Percentiles rank a stretch among this genome's conserved stretches.
Conservation (phyloP, 306 rosid genomes). For the Lathyrus tuberosus region DNA sequence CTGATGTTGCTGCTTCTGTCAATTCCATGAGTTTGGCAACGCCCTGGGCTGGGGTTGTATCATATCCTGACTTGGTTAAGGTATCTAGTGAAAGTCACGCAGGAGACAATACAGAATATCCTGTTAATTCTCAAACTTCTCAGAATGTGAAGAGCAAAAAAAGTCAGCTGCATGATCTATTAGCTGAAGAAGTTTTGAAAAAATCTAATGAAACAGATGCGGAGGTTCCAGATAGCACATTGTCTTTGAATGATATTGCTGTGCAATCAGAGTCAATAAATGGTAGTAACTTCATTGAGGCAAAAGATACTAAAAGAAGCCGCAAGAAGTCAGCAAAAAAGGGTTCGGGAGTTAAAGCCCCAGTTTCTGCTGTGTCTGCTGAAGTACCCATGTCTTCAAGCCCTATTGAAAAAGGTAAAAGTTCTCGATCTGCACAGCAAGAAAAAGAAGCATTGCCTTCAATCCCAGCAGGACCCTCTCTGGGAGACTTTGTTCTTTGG, state of each 20-base stretch:
- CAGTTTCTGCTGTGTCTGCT: slow-evolving; percentile 43
- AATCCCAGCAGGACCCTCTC: slow-evolving; percentile 88
- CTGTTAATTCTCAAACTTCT: slow-evolving; percentile 51
- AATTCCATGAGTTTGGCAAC: slow-evolving; percentile 53
- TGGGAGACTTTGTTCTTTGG: slow-evolving; percentile 92
- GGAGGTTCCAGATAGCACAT: slow-evolving; percentile 51
- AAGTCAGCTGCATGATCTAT: slow-evolving; percentile 82
- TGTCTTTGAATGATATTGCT: slow-evolving; percentile 42
- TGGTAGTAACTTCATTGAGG: slow-evolving; percentile 73
- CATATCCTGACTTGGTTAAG: slow-evolving; percentile 58
- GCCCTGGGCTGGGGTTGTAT: slow-evolving; percentile 82
- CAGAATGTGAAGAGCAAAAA: slow-evolving; percentile 55
- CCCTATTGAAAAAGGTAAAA: slow-evolving; percentile 66
- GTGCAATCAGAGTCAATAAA: slow-evolving; percentile 58
- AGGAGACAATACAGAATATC: slow-evolving; percentile 46
- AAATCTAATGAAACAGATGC: slow-evolving; percentile 58
- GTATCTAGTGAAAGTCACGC: slow-evolving; percentile 50
- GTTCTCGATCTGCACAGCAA: slow-evolving; percentile 53
- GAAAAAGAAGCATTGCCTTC: slow-evolving; percentile 79
- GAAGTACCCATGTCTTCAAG: slow-evolving; percentile 61
- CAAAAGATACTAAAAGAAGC: slow-evolving; percentile 84
- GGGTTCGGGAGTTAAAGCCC: slow-evolving; percentile 59
- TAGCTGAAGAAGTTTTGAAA: slow-evolving; percentile 80
- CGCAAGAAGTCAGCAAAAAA: slow-evolving; percentile 78
- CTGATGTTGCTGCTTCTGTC: slow-evolving; percentile 62